phyloP scores from a whole-genome alignment of 768 basidiomycete species.

The Royoungia palumana region DNA sequence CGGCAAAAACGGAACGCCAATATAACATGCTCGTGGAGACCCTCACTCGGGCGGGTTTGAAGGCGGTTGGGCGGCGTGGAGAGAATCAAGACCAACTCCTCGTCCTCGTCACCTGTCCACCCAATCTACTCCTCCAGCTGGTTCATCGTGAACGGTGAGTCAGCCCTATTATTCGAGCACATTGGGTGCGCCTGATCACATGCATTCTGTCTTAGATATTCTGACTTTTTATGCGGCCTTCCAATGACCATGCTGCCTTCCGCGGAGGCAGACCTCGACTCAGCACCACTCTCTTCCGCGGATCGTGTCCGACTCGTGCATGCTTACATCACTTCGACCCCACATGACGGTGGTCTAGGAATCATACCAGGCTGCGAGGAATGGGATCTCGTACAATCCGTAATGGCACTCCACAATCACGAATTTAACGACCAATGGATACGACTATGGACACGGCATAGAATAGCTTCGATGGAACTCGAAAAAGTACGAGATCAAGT shows the following conservation, averaged over 20 bases:
- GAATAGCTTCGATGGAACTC: slow-evolving; percentile 62
- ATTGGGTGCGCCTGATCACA: too few species aligned
- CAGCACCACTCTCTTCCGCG: slow-evolving; percentile 55
- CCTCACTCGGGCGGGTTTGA: slow-evolving; percentile 60
- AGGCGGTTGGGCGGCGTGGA: slow-evolving; percentile 73
- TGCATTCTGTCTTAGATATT: slow-evolving; percentile 42
- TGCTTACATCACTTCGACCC: slow-evolving; percentile 63
- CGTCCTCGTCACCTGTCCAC: slow-evolving; percentile 71
- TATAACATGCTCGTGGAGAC: slow-evolving; percentile 62
- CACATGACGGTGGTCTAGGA: slow-evolving; percentile 79
- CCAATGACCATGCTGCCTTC: slow-evolving; percentile 49
- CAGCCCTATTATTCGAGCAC: not conserved
- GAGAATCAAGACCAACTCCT: slow-evolving; percentile 72
- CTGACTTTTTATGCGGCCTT: slow-evolving; percentile 74
- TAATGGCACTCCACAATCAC: slow-evolving; percentile 83
- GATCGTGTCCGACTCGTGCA: slow-evolving; percentile 82
- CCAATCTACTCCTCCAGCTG: slow-evolving; percentile 56
- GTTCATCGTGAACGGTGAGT: slow-evolving; percentile 73
- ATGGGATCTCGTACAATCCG: slow-evolving; percentile 79
- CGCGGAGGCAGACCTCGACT: slow-evolving; percentile 41
- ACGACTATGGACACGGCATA: slow-evolving; percentile 64
- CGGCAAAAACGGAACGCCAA: slow-evolving; percentile 62
- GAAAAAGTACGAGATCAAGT: slow-evolving; percentile 72
- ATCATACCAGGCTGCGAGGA: slow-evolving; percentile 66
- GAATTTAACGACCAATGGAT: slow-evolving; percentile 80